Conservation (phyloP, 345 rosid genomes). For the Populus euphratica region DNA sequence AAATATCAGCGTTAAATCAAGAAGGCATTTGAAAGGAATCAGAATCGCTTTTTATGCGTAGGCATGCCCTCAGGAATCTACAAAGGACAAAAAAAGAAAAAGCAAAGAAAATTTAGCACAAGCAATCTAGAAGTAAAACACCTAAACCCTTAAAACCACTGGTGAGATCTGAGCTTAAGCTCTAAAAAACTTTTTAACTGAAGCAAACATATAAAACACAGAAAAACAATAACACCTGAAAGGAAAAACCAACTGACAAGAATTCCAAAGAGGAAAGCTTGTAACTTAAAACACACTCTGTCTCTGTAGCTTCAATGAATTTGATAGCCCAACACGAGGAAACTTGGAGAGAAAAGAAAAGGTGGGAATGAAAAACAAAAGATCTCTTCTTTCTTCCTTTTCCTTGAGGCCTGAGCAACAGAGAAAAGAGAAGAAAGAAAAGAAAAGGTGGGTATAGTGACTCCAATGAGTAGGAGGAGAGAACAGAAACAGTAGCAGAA, state of each 20-base stretch:
- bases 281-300: conserved; percentile 12
- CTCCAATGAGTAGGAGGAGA: not conserved
- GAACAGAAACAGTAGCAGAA: not conserved
- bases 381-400: conserved; percentile 23
- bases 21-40: conserved; percentile 50
- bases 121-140: not conserved
- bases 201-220: not conserved
- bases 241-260: conserved; percentile 1
- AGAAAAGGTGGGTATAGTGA: not conserved
- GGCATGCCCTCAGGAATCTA: conserved; percentile 50
- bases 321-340: conserved; percentile 7
- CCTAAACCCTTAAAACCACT: conserved; percentile 23
- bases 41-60: conserved; percentile 43
- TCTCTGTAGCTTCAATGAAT: conserved; percentile 12
- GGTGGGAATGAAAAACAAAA: conserved; percentile 11
- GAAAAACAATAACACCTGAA: conserved; percentile 17
- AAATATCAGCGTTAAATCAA: conserved; percentile 51
- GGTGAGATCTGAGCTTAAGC: conserved; percentile 32
- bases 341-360: not conserved
- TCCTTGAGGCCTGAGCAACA: conserved; percentile 21
- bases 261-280: conserved; percentile 17
- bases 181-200: conserved; percentile 3
- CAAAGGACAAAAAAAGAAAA: conserved; percentile 30
- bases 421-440: conserved; percentile 10
- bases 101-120: conserved; percentile 9